Conservation (phyloP, 441 rosid species). For the Erodium moschatum region DNA sequence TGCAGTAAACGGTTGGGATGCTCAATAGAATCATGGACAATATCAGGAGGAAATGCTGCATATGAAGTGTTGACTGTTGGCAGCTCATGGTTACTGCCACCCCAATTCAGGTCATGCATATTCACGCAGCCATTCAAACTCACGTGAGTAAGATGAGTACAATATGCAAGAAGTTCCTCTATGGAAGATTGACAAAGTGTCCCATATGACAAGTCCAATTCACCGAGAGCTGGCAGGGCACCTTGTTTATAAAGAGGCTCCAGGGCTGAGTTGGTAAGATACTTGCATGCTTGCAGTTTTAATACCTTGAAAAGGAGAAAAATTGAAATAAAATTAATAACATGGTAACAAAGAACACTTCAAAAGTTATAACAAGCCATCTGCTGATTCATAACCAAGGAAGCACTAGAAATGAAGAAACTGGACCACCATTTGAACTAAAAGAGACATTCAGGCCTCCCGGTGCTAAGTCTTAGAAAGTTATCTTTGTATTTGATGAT, state of each 20-base stretch:
- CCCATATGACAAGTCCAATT: constrained; percentile 90
- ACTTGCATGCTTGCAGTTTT: constrained; percentile 93
- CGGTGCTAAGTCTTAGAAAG: too few species aligned
- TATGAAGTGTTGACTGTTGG: constrained; percentile 25
- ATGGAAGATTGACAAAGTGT: constrained; percentile 80
- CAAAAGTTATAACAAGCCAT: background rate
- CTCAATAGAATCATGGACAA: constrained; percentile 21
- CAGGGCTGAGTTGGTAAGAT: constrained; percentile 68
- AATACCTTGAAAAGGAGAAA: constrained; percentile 46
- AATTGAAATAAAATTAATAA: background rate
- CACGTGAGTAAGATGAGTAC: constrained; percentile 85
- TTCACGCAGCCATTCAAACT: constrained; percentile 88
- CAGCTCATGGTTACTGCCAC: constrained; percentile 36
- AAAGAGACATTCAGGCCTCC: background rate
- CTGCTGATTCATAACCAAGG: background rate
- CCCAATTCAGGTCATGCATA: constrained; percentile 94
- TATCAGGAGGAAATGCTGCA: constrained; percentile 23
- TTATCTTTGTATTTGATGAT: too few species aligned
- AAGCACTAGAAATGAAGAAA: background rate
- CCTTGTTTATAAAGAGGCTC: constrained; percentile 86
- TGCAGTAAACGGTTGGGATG: constrained; percentile 63
- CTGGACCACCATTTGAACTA: background rate
- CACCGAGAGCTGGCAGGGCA: constrained; percentile 70
- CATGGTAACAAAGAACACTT: background rate
- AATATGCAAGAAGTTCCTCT: constrained; percentile 83